Conservation (phyloP, 768 basidiomycete genomes). For the Tulasnella sp. region DNA sequence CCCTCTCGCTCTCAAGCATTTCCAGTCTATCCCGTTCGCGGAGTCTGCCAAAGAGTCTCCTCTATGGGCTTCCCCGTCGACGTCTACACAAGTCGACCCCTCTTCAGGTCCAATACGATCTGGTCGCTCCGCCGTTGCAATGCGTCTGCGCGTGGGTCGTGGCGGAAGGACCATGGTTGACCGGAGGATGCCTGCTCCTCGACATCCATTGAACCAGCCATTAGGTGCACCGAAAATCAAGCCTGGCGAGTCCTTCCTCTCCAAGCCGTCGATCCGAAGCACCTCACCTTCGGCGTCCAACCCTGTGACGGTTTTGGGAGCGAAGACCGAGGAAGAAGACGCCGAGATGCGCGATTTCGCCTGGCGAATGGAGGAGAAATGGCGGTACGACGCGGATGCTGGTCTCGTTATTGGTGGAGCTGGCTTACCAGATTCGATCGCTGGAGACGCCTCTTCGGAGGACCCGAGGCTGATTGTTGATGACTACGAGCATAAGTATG, state of each 20-base stretch:
- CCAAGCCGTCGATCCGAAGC: slow-evolving; percentile 11
- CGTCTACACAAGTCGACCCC: slow-evolving; percentile 25
- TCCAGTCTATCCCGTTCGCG: slow-evolving; percentile 42
- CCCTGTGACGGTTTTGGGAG: slow-evolving; percentile 17
- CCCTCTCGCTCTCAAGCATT: slow-evolving; percentile 50
- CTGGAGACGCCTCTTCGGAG: slow-evolving; percentile 5
- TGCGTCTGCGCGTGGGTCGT: slow-evolving; percentile 71
- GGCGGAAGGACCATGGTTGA: slow-evolving; percentile 72
- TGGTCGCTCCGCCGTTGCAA: slow-evolving; percentile 18
- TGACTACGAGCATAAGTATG: slow-evolving; percentile 23
- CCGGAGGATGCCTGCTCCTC: slow-evolving; percentile 33
- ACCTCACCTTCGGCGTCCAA: background rate
- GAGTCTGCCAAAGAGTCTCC: slow-evolving; percentile 6
- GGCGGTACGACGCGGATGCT: slow-evolving; percentile 26
- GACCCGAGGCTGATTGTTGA: slow-evolving; percentile 27
- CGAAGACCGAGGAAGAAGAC: background rate
- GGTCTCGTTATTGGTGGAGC: slow-evolving; percentile 24
- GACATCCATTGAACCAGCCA: slow-evolving; percentile 11
- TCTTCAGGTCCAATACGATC: slow-evolving; percentile 21
- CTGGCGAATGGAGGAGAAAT: slow-evolving; percentile 25
- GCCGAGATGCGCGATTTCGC: slow-evolving; percentile 18
- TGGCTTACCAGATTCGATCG: slow-evolving; percentile 20
- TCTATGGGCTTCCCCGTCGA: slow-evolving; percentile 15
- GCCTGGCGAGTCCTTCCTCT: background rate
- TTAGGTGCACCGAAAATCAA: background rate